These are phyloP conservation scores for Gaeumannomyces tritici DNA, from an alignment of 2,329 filamentous ascomycete genomes.

Conservation along the genomic window DNA sequence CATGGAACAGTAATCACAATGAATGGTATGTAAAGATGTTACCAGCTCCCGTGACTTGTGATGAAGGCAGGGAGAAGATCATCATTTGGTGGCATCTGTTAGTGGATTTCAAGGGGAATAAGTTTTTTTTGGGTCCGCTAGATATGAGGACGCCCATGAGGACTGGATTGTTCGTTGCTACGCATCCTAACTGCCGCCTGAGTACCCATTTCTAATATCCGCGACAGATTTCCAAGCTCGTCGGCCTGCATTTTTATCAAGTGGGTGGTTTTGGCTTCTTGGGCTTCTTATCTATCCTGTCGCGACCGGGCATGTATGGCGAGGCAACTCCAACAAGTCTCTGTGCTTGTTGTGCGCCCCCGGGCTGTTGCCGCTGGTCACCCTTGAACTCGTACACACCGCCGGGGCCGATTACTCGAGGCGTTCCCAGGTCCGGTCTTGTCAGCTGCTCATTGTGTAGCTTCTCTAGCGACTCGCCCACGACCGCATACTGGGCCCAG, in stretches of 20 bases:
- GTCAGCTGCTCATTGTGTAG: conserved; percentile 71
- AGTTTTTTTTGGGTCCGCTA: too few species aligned
- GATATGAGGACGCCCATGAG: not conserved
- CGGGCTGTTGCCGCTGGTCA: conserved; percentile 12
- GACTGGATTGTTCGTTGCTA: not conserved
- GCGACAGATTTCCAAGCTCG: not conserved
- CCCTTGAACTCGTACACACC: conserved; percentile 43
- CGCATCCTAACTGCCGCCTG: too few species aligned
- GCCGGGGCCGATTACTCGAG: conserved; percentile 21
- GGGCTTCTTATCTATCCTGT: conserved; percentile 31
- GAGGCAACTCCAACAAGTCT: conserved; percentile 42
- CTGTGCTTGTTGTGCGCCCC: conserved; percentile 13
- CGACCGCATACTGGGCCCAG: conserved; percentile 90
- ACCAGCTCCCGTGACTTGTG: not conserved
- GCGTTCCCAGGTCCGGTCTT: conserved; percentile 49
- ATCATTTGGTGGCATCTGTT: too few species aligned
- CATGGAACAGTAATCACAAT: not conserved
- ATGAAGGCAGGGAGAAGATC: not conserved
- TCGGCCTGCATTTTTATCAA: not conserved
- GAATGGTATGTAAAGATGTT: not conserved
- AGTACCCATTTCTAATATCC: not conserved
- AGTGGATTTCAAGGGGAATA: not conserved
- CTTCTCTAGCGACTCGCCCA: conserved; percentile 74
- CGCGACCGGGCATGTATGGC: conserved; percentile 44
- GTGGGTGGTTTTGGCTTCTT: conserved; percentile 10